Conservation (phyloP, 1,284 basidiomycete genomes). For the Cryptococcus deneoformans region DNA sequence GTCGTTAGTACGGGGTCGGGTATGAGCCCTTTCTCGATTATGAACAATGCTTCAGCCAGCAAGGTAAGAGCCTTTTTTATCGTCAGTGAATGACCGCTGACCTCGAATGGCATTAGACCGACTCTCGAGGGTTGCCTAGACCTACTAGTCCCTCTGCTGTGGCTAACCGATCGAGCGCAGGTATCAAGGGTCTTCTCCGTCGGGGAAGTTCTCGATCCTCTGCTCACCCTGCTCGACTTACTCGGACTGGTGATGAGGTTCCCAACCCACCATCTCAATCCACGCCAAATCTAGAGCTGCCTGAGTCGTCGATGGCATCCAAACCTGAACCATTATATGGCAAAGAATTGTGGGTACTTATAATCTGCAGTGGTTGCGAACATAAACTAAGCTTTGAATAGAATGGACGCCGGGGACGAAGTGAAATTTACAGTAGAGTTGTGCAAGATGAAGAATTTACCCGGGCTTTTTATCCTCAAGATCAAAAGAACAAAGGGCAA, state of each 20-base stretch:
- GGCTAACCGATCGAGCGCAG: constrained; percentile 53
- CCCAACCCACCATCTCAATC: constrained; percentile 31
- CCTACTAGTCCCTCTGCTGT: constrained; percentile 62
- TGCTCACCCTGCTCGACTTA: constrained; percentile 19
- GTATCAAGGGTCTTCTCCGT: constrained; percentile 81
- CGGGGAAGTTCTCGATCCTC: constrained; percentile 72
- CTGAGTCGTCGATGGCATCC: constrained; percentile 19
- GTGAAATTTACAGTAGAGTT: constrained; percentile 90
- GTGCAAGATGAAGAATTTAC: constrained; percentile 79
- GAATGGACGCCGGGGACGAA: constrained; percentile 83
- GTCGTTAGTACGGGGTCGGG: constrained; percentile 52
- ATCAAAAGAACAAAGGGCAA: constrained; percentile 89
- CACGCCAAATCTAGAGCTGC: constrained; percentile 12
- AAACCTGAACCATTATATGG: constrained; percentile 67
- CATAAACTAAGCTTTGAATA: constrained; percentile 20
- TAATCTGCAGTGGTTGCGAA: neutral
- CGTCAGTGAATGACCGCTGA: constrained; percentile 32
- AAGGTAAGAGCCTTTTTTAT: constrained; percentile 58
- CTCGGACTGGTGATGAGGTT: constrained; percentile 35
- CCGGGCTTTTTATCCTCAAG: constrained; percentile 82
- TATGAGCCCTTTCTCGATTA: constrained; percentile 70
- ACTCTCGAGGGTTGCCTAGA: constrained; percentile 74
- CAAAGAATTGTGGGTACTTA: constrained; percentile 51
- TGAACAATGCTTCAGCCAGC: constrained; percentile 72
- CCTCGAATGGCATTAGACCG: constrained; percentile 53